Percentiles rank a stretch among this genome's conserved stretches.
Conservation (phyloP, 176 grass and related monocot genomes). For the Oryza australiensis region DNA sequence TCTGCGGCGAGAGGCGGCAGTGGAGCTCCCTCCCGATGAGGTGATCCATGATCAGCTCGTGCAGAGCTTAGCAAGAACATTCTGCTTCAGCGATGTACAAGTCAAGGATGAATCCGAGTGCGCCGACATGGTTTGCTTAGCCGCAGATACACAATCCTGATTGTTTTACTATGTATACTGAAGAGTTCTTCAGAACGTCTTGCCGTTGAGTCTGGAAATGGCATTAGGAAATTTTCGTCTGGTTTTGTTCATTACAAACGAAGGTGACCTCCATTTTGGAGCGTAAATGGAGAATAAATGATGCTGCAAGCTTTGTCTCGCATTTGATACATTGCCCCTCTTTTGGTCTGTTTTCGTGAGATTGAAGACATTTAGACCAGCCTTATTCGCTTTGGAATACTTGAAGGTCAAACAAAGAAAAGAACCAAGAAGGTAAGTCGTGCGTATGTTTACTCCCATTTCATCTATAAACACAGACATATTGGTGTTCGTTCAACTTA, state of each 20-base stretch:
- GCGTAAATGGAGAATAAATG: neutral
- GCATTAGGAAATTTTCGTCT: neutral
- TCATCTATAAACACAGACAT: neutral
- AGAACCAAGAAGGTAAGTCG: neutral
- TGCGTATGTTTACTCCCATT: neutral
- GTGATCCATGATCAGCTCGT: conserved; percentile 81
- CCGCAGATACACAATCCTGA: conserved; percentile 9
- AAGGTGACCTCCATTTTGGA: conserved; percentile 12
- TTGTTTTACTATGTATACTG: conserved; percentile 4
- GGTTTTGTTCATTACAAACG: neutral
- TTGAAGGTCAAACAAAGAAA: conserved; percentile 1
- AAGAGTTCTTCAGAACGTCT: neutral
- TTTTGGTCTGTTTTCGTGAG: neutral
- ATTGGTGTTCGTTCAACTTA: neutral
- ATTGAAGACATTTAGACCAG: conserved; percentile 5
- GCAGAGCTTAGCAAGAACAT: conserved; percentile 53
- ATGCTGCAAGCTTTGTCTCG: neutral
- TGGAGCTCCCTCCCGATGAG: conserved; percentile 65
- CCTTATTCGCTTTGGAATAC: conserved; percentile 1
- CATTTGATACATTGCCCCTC: neutral
- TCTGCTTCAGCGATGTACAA: conserved; percentile 45
- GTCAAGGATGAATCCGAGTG: conserved; percentile 34
- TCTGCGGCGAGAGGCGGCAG: conserved; percentile 55
- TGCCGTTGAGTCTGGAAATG: conserved; percentile 18
- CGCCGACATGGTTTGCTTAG: conserved; percentile 31